Conservation (phyloP, 352 stramenopile species). For the Phytophthora meadii region DNA sequence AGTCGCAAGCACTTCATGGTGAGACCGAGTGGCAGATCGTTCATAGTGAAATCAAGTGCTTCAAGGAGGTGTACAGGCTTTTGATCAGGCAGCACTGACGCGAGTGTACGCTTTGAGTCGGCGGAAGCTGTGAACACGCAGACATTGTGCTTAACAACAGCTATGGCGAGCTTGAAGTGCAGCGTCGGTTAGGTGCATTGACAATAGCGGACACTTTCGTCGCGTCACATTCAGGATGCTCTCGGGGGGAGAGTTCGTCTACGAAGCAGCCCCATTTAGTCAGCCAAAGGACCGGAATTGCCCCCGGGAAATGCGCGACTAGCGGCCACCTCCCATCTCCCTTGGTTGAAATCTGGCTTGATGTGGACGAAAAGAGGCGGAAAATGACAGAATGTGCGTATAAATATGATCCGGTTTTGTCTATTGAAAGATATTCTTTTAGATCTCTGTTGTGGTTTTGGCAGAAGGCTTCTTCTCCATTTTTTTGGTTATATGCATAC, state of each 20-base stretch:
- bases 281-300: slow-evolving; percentile 15
- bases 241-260: slow-evolving; percentile 4
- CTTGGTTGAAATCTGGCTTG: slow-evolving; percentile 3
- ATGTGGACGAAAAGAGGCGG: slow-evolving; percentile 24
- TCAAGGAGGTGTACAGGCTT: background rate
- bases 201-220: slow-evolving; percentile 6
- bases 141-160: slow-evolving; percentile 17
- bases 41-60: slow-evolving; percentile 23
- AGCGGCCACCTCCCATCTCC: slow-evolving; percentile 8
- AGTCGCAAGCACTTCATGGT: background rate
- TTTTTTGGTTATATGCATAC: too few species aligned
- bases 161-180: slow-evolving; percentile 10
- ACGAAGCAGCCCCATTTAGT: slow-evolving; percentile 6
- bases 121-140: slow-evolving; percentile 7
- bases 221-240: slow-evolving; percentile 26
- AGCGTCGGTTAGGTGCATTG: slow-evolving; percentile 7
- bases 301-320: slow-evolving; percentile 3
- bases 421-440: background rate
- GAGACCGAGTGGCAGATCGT: slow-evolving; percentile 2
- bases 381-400: slow-evolving; percentile 3
- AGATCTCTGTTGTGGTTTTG: background rate
- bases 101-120: slow-evolving; percentile 2
- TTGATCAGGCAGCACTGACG: slow-evolving; percentile 11
- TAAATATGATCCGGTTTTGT: background rate
- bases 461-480: background rate